Percentiles rank a stretch among this genome's conserved stretches.
These are phyloP conservation scores for Penicillium sp. DNA, from an alignment of 2,329 filamentous ascomycete species.

Conservation along the genomic window DNA sequence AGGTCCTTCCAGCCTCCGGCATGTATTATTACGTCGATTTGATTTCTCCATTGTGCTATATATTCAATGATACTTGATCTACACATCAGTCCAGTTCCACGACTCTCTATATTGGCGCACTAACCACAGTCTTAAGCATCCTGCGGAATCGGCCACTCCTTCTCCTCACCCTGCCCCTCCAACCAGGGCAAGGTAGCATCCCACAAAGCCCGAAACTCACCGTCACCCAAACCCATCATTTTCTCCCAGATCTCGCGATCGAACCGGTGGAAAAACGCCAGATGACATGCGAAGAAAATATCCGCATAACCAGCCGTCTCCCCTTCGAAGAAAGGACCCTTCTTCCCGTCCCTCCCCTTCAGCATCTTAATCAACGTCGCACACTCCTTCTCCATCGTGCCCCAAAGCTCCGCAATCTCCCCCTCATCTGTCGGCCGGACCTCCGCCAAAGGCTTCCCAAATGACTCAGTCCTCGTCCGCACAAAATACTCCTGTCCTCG, in stretches of 20 bases:
- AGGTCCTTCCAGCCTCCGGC: slow-evolving; percentile 8
- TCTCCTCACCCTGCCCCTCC: slow-evolving; percentile 35
- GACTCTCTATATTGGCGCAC: neutral
- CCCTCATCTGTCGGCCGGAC: slow-evolving; percentile 26
- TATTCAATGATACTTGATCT: slow-evolving; percentile 22
- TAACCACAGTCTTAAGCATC: neutral
- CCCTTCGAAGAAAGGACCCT: slow-evolving; percentile 37
- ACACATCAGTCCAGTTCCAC: neutral
- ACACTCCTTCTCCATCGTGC: slow-evolving; percentile 21
- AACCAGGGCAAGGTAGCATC: slow-evolving; percentile 33
- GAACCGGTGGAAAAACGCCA: slow-evolving; percentile 29
- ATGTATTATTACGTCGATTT: slow-evolving; percentile 35
- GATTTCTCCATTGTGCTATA: slow-evolving; percentile 27
- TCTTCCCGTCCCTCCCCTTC: slow-evolving; percentile 29
- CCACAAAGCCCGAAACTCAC: slow-evolving; percentile 30
- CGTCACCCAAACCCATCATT: slow-evolving; percentile 27
- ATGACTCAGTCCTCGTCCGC: slow-evolving; percentile 26
- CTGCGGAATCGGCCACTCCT: slow-evolving; percentile 30
- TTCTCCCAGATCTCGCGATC: slow-evolving; percentile 24
- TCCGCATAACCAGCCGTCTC: slow-evolving; percentile 33
- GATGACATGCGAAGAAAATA: slow-evolving; percentile 22
- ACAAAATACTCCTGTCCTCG: slow-evolving; percentile 32
- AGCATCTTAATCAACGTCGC: slow-evolving; percentile 26
- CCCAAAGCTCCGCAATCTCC: slow-evolving; percentile 19
- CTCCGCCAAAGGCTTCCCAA: slow-evolving; percentile 31